Conservation (phyloP, 148 eudicot genomes). For the Arctostaphylos glauca region DNA sequence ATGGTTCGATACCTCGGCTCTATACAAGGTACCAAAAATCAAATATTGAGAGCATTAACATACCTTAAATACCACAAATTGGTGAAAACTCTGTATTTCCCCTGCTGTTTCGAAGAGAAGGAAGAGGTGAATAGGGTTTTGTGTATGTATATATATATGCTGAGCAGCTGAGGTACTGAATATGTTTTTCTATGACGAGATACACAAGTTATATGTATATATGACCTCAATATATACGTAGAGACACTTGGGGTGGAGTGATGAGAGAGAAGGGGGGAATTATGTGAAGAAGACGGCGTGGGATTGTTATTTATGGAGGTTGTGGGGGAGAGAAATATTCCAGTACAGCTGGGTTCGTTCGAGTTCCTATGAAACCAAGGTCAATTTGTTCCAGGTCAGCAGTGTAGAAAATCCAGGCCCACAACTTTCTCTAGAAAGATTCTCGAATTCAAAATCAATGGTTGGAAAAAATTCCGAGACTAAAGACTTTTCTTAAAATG, state of each 20-base stretch:
- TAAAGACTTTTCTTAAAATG: no score
- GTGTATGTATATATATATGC: no score
- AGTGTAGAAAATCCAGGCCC: no score
- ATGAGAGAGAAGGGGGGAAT: not conserved
- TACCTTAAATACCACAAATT: conserved; percentile 18
- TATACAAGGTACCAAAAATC: not conserved
- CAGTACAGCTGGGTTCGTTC: not conserved
- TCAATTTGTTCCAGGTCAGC: not conserved
- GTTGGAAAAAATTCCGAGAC: no score
- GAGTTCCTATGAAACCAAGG: not conserved
- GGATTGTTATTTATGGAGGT: conserved; percentile 19
- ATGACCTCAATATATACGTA: not conserved
- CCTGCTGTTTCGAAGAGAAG: not conserved
- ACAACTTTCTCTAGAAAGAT: no score
- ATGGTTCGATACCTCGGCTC: no score
- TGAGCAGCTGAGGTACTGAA: not conserved
- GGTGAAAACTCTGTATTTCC: not conserved
- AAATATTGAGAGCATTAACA: not conserved
- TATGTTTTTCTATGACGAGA: not conserved
- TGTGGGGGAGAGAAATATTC: not conserved
- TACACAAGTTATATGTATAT: not conserved
- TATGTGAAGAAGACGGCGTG: not conserved
- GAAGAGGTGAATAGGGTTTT: no score
- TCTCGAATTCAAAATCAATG: no score
- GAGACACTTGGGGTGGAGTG: not conserved